Base-by-base conservation (phyloP, 2,329 filamentous ascomycete genomes). In the Colletotrichum orbiculare region DNA sequence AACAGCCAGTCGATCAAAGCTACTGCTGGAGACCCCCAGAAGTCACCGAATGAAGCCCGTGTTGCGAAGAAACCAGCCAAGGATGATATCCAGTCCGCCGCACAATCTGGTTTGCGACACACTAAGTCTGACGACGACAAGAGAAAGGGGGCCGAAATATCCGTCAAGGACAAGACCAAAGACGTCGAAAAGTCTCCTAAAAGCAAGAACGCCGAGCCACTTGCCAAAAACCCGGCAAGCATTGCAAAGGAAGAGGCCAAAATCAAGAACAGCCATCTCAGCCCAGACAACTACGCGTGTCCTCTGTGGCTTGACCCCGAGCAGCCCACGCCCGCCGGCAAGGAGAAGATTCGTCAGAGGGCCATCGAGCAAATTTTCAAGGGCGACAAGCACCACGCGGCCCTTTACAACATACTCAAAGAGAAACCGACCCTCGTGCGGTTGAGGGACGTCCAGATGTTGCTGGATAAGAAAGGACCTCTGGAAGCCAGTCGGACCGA, bases 391-490 rank as follows among this genome's bases (percentile, higher is more conserved):
- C 59, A 65, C 12, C 39, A 48, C 39, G 15, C 46, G 6, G 11
- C n/a, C 12, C 37, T 65, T 25, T 65, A 65, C 47, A 39, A 39
- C 8, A 41, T 52, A 33, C 47, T 65, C 48, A 56, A 56, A 17
- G 45, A 48, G 34, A 43, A 38, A 11, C 10, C 52, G 3, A 47
- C 54, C n/a, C 39, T 65, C 4, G 17, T 12, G 15, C 8, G 47
- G 13, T 39, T 66, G 54, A 66, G 54, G 25, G 13, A 25, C 34
- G 25, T 38, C n/a, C 79, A 82, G 62, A 77, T 82, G 56, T 69
- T 75, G 6, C 74, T 82, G 25, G 85, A 87, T 68, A 72, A 76
- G 2, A 73, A 70, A 0, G 79, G 81, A 0, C 81, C 85, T 17
- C 75, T 86, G 2, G 69, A 77, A 3, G 77, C 79, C 8, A 73